Evolutionary conservation across 768 basidiomycete genomes (phyloP).

Genomic region (Leccinum pellstonianum): DNA sequence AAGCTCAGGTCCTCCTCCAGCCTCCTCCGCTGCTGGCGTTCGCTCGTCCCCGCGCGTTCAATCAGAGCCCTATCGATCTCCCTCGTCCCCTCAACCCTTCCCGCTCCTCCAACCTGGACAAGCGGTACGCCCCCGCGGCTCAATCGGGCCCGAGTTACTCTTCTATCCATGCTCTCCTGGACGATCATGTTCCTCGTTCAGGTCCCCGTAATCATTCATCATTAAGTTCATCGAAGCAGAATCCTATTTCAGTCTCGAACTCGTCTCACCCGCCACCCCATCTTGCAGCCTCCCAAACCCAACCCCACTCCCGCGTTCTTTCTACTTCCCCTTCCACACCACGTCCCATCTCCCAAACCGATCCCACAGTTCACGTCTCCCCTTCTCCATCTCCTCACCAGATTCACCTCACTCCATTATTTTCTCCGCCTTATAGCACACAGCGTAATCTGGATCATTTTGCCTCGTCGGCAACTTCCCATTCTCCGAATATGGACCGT

Average conservation of each 20-base stretch:
- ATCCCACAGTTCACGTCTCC: background rate
- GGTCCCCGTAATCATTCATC: slow-evolving; percentile 33
- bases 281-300: slow-evolving; percentile 20
- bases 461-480: slow-evolving; percentile 41
- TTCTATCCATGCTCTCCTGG: slow-evolving; percentile 29
- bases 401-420: slow-evolving; percentile 36
- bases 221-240: slow-evolving; percentile 14
- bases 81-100: slow-evolving; percentile 25
- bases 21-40: slow-evolving; percentile 26
- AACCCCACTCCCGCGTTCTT: slow-evolving; percentile 3
- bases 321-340: slow-evolving; percentile 7
- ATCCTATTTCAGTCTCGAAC: slow-evolving; percentile 16
- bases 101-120: slow-evolving; percentile 37
- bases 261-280: slow-evolving; percentile 21
- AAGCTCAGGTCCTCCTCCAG: slow-evolving; percentile 27
- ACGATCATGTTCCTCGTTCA: slow-evolving; percentile 34
- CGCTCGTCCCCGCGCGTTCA: slow-evolving; percentile 13
- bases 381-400: slow-evolving; percentile 48
- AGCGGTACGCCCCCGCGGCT: slow-evolving; percentile 30
- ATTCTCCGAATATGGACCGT: slow-evolving; percentile 41
- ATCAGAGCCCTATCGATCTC: slow-evolving; percentile 26
- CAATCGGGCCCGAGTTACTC: slow-evolving; percentile 36
- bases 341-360: background rate
- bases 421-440: slow-evolving; percentile 42
- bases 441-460: slow-evolving; percentile 47